phyloP scores from a whole-genome alignment of 2,329 filamentous ascomycete species.

The Fusarium sp. region DNA sequence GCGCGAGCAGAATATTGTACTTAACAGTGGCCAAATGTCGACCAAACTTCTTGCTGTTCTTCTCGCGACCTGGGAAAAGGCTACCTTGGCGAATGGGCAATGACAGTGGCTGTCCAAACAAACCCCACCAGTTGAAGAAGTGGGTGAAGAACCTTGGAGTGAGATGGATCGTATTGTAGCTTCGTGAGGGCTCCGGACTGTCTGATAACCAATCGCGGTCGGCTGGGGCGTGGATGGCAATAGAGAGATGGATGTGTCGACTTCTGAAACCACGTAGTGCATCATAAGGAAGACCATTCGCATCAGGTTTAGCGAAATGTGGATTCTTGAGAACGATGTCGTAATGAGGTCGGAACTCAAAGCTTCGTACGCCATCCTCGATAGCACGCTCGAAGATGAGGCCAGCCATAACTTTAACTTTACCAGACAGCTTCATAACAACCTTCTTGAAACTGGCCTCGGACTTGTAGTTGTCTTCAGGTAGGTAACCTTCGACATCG shows the following conservation, averaged over 20 bases:
- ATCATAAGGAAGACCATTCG: conserved; percentile 74
- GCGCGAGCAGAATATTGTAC: conserved; percentile 92
- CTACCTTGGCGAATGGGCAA: conserved; percentile 91
- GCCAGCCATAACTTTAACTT: conserved; percentile 91
- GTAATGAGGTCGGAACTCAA: conserved; percentile 93
- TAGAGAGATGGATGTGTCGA: conserved; percentile 94
- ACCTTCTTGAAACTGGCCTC: conserved; percentile 97
- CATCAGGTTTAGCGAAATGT: conserved; percentile 72
- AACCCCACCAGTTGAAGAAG: conserved; percentile 97
- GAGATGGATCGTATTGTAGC: conserved; percentile 96
- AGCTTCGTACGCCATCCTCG: conserved; percentile 77
- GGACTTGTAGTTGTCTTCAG: conserved; percentile 73
- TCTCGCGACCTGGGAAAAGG: conserved; percentile 91
- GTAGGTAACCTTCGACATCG: conserved; percentile 69
- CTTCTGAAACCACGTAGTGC: conserved; percentile 98
- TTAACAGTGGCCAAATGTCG: conserved; percentile 98
- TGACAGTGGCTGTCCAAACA: conserved; percentile 95
- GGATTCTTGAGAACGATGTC: conserved; percentile 88
- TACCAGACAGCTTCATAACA: conserved; percentile 97
- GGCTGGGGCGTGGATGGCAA: conserved; percentile 87
- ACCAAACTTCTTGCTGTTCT: conserved; percentile 98
- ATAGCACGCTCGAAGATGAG: conserved; percentile 91
- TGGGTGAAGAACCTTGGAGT: conserved; percentile 97
- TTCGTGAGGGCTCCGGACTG: conserved; percentile 80
- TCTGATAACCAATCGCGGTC: conserved; percentile 87